Evolutionary conservation across 2,329 filamentous ascomycete species (phyloP), one percentile per base, ranked within the genome.

Genomic region (Xylaria sp.): DNA sequence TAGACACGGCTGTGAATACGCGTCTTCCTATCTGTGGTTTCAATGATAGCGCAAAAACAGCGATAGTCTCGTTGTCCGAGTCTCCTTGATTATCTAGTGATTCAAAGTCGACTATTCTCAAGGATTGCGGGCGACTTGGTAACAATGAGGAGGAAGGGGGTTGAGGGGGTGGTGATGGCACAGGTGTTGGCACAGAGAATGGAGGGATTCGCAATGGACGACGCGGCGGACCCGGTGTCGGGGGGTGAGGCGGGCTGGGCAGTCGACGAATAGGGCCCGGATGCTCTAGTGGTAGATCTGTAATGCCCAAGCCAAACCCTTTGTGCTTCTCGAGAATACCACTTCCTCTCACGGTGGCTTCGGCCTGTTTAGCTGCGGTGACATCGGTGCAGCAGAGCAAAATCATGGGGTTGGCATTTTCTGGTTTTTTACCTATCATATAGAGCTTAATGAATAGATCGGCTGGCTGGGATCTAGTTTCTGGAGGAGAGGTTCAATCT

Each of bases 391-490:
- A 51, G 48, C 48, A 51, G 23, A 51, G 48, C 48, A 28, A 28
- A 6, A 51, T 12, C 25, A 28, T 28, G 13, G 48, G 48, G 18
- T 51, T 28, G 48, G 48, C 48, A 5, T 15, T 51, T 51, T 51
- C 48, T 25, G 48, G 20, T 4, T 51, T 51, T 51, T 51, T 51
- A 9, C 48, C 48, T 25, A 51, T 25, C 48, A 25, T 51, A 4
- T 51, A 51, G 48, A 51, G 23, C 48, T 51, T 51, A 10, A 51
- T 28, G 23, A 51, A 51, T 23, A 51, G 48, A 51, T 28, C 23
- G 23, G 48, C 23, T 10, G 23, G 48, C 48, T 23, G 2, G 28
- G 6, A 7, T 28, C 48, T 28, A 51, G 4, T 28, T 51, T 28
- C 48, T 28, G 48, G 3, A 51, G 48, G 28, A 25, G 48, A 12